phyloP scores from a whole-genome alignment of 2,329 filamentous ascomycete genomes.

The Aspergillus eucalypticola region DNA sequence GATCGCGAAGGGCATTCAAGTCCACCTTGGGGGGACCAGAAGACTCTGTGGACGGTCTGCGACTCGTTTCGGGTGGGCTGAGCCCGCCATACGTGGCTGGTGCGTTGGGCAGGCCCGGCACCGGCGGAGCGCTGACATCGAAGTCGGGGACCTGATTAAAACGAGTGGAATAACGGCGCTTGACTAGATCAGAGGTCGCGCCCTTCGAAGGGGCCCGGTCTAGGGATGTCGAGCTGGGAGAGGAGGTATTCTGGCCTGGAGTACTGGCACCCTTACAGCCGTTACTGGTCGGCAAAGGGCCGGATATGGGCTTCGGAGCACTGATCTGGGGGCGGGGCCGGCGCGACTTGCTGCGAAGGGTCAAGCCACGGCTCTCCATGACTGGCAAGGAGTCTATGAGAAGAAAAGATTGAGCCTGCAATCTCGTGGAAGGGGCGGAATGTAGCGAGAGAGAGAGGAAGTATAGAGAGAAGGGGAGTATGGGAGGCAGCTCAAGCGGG shows the following conservation, averaged over 20 bases:
- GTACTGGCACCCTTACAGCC: slow-evolving; percentile 30
- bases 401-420: slow-evolving; percentile 11
- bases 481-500: slow-evolving; percentile 23
- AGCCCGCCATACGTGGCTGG: slow-evolving; percentile 60
- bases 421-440: neutral
- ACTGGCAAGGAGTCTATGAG: slow-evolving; percentile 19
- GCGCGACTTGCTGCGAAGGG: slow-evolving; percentile 62
- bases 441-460: neutral
- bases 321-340: slow-evolving; percentile 58
- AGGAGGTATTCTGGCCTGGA: slow-evolving; percentile 31
- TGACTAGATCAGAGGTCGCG: slow-evolving; percentile 78
- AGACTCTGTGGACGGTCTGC: slow-evolving; percentile 55
- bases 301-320: slow-evolving; percentile 58
- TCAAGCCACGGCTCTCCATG: slow-evolving; percentile 60
- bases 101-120: slow-evolving; percentile 66
- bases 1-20: slow-evolving; percentile 74
- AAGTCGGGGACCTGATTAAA: slow-evolving; percentile 77
- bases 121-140: slow-evolving; percentile 65
- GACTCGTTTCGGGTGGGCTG: slow-evolving; percentile 45
- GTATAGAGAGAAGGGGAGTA: neutral
- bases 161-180: slow-evolving; percentile 88
- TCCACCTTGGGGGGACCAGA: slow-evolving; percentile 69
- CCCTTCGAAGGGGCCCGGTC: slow-evolving; percentile 48
- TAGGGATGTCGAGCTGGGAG: slow-evolving; percentile 33
- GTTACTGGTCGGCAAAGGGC: slow-evolving; percentile 39